phyloP scores from a whole-genome alignment of 139 green algal species.

The Chlamydomonas sphaeroides region DNA sequence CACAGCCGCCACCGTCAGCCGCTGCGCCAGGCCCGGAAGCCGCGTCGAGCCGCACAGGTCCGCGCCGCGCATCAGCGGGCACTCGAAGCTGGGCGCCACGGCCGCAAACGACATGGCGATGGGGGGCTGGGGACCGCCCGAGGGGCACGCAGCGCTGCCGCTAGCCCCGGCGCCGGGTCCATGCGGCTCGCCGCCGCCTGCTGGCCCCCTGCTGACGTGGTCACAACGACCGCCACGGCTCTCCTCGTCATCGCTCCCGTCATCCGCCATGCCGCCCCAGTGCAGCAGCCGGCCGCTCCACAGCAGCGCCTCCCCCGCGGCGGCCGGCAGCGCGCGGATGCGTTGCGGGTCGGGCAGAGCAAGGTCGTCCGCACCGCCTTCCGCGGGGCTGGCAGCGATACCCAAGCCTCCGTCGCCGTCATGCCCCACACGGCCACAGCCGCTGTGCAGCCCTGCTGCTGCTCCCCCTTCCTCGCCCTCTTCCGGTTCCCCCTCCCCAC shows the following conservation, averaged over 20 bases:
- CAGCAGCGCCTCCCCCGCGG: conserved; percentile 7
- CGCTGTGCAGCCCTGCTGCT: too few relatives aligned
- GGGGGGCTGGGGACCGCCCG: neutral
- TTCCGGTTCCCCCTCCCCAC: neutral
- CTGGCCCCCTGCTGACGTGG: neutral
- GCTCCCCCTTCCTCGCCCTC: neutral
- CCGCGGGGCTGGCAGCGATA: too few relatives aligned
- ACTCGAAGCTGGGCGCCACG: neutral
- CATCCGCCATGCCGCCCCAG: conserved; percentile 9
- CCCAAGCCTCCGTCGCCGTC: too few relatives aligned
- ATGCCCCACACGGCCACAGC: too few relatives aligned
- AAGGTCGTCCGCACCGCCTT: too few relatives aligned
- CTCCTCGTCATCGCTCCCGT: neutral
- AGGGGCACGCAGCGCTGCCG: too few relatives aligned
- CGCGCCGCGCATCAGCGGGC: neutral
- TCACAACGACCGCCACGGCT: neutral
- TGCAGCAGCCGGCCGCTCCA: conserved; percentile 28
- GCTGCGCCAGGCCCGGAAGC: neutral
- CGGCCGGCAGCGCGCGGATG: conserved; percentile 10
- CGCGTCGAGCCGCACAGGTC: neutral
- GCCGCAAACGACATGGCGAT: conserved; percentile 10
- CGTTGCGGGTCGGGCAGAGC: neutral
- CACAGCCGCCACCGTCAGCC: neutral
- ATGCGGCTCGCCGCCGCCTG: neutral
- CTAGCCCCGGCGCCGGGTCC: too few relatives aligned